Percentiles rank a stretch among this genome's conserved stretches.
Evolutionary conservation across 2,329 filamentous ascomycete genomes (phyloP).

Genomic region (Neofusicoccum sp.): DNA sequence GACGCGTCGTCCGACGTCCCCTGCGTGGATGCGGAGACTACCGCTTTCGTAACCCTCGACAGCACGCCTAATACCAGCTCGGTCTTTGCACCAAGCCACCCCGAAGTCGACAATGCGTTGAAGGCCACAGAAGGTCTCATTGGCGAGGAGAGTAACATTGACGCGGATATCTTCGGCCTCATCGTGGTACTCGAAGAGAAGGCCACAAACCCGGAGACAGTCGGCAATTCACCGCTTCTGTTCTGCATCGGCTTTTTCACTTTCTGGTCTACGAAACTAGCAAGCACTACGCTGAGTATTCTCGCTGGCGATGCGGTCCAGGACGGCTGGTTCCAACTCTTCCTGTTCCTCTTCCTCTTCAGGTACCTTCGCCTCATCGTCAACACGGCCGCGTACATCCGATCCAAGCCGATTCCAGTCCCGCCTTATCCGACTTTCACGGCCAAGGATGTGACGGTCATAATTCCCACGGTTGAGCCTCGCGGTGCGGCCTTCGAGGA

Average conservation of each 20-base stretch:
- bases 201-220: no score
- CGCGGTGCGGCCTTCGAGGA: conserved; percentile 43
- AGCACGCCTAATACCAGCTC: background rate
- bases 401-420: conserved; percentile 42
- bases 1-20: background rate
- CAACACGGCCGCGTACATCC: conserved; percentile 45
- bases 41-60: background rate
- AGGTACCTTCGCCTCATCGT: conserved; percentile 53
- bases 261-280: background rate
- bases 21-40: background rate
- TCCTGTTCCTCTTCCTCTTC: conserved; percentile 45
- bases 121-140: background rate
- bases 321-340: conserved; percentile 24
- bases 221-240: no score
- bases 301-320: background rate
- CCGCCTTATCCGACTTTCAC: conserved; percentile 34
- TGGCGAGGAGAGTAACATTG: background rate
- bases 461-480: conserved; percentile 57
- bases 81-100: background rate
- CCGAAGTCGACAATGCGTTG: background rate
- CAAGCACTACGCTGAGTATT: background rate
- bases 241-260: background rate
- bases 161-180: background rate
- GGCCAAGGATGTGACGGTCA: conserved; percentile 50
- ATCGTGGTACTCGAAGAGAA: background rate